Evolutionary conservation across 1,139 yeast genomes (phyloP).

Genomic region (Candida sp.): DNA sequence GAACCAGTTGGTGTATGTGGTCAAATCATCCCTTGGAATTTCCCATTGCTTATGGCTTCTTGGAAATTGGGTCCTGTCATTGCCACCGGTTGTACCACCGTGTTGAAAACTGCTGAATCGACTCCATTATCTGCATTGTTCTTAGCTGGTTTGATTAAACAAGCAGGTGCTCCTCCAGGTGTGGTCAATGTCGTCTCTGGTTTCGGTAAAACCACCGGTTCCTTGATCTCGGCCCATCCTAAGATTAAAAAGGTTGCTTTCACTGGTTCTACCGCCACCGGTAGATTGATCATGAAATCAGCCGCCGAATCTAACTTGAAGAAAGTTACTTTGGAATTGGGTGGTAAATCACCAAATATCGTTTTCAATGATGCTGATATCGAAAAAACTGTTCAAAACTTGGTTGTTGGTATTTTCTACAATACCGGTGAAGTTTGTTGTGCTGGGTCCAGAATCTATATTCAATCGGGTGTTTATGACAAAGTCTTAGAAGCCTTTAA

Average conservation of each 20-base stretch:
- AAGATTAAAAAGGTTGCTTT: constrained; percentile 76
- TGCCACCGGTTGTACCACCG: constrained; percentile 78
- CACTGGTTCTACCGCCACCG: constrained; percentile 84
- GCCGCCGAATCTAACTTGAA: constrained; percentile 69
- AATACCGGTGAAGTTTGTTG: constrained; percentile 90
- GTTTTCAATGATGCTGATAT: constrained; percentile 73
- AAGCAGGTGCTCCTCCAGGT: constrained; percentile 80
- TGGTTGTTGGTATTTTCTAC: constrained; percentile 56
- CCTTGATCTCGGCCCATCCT: constrained; percentile 66
- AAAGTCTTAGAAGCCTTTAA: constrained; percentile 58
- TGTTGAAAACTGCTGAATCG: constrained; percentile 78
- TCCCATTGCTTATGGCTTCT: constrained; percentile 79
- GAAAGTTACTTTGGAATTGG: constrained; percentile 80
- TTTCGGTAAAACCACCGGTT: constrained; percentile 75
- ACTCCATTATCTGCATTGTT: constrained; percentile 79
- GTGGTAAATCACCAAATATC: constrained; percentile 84
- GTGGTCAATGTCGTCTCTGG: constrained; percentile 76
- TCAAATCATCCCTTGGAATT: constrained; percentile 85
- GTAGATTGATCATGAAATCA: constrained; percentile 69
- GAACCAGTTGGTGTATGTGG: constrained; percentile 84
- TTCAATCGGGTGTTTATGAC: constrained; percentile 76
- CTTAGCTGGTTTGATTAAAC: constrained; percentile 55
- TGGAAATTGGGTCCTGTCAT: constrained; percentile 89
- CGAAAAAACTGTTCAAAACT: constrained; percentile 57
- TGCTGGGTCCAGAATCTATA: constrained; percentile 80